These are phyloP conservation scores for Babesia ovata DNA, from an alignment of 169 alveolate species.

Conservation along the genomic window DNA sequence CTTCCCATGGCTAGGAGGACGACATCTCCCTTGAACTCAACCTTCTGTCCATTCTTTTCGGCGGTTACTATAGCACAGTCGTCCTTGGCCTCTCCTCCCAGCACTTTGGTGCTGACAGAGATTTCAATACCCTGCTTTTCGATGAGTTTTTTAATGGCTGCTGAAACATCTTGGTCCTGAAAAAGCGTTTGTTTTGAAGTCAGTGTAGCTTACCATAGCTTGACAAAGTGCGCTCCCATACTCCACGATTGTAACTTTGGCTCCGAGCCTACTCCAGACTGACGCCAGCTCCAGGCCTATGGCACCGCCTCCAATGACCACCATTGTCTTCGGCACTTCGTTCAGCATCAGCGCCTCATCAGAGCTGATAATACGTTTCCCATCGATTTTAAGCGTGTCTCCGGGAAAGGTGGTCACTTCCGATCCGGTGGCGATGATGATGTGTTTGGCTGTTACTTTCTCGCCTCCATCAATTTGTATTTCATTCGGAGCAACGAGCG, in stretches of 20 bases:
- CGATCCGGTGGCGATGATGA: slow-evolving; percentile 93
- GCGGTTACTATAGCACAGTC: slow-evolving; percentile 58
- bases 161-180: slow-evolving; percentile 71
- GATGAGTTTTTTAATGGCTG: slow-evolving; percentile 67
- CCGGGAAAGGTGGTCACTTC: slow-evolving; percentile 63
- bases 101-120: slow-evolving; percentile 76
- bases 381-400: slow-evolving; percentile 55
- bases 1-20: slow-evolving; percentile 97
- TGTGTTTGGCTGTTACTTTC: slow-evolving; percentile 80
- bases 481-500: slow-evolving; percentile 34
- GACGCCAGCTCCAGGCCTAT: slow-evolving; percentile 97
- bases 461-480: slow-evolving; percentile 57
- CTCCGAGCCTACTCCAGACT: slow-evolving; percentile 92
- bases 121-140: slow-evolving; percentile 86
- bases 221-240: slow-evolving; percentile 76
- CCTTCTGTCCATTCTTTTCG: slow-evolving; percentile 50
- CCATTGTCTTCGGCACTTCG: slow-evolving; percentile 87
- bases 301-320: slow-evolving; percentile 98
- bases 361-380: slow-evolving; percentile 68
- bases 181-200: slow-evolving; percentile 7
- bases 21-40: slow-evolving; percentile 78
- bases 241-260: slow-evolving; percentile 80
- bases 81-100: slow-evolving; percentile 78
- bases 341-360: slow-evolving; percentile 71
- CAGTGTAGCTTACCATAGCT: slow-evolving; percentile 38